Percentiles rank a stretch among this genome's conserved stretches.
Conservation (phyloP, 2,329 filamentous ascomycete genomes). For the Nemania diffusa region DNA sequence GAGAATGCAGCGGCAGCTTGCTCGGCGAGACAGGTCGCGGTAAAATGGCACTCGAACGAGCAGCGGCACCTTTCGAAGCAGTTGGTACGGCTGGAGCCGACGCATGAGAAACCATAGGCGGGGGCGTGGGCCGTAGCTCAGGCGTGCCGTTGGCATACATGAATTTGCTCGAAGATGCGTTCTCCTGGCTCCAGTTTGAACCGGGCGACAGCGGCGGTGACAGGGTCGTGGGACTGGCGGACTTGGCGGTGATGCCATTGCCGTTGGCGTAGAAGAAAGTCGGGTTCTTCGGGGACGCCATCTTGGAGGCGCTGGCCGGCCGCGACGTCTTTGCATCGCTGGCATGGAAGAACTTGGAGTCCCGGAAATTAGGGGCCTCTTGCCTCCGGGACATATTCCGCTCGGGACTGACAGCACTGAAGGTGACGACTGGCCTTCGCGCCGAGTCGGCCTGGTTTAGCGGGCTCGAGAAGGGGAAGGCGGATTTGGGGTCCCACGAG, state of each 20-base stretch:
- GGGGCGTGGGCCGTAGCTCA: conserved; percentile 54
- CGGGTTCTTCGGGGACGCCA: conserved; percentile 52
- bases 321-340: conserved; percentile 72
- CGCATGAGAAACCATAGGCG: conserved; percentile 52
- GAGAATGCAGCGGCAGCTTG: conserved; percentile 52
- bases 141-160: conserved; percentile 77
- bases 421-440: conserved; percentile 52
- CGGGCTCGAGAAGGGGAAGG: conserved; percentile 51
- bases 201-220: conserved; percentile 48
- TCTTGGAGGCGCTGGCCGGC: conserved; percentile 45
- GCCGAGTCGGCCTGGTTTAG: conserved; percentile 47
- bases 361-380: conserved; percentile 46
- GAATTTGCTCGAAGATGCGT: conserved; percentile 71
- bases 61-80: conserved; percentile 55
- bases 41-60: conserved; percentile 53
- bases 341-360: conserved; percentile 91
- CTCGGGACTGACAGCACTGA: conserved; percentile 54
- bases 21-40: conserved; percentile 63
- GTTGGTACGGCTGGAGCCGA: conserved; percentile 60
- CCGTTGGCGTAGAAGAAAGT: conserved; percentile 70
- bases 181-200: conserved; percentile 51
- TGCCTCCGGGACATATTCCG: conserved; percentile 44
- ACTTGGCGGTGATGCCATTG: conserved; percentile 54
- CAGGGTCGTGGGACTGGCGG: conserved; percentile 49
- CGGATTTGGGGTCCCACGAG: conserved; percentile 55